These are phyloP conservation scores for Candida maesae DNA, from an alignment of 805 yeast species.

Conservation along the genomic window DNA sequence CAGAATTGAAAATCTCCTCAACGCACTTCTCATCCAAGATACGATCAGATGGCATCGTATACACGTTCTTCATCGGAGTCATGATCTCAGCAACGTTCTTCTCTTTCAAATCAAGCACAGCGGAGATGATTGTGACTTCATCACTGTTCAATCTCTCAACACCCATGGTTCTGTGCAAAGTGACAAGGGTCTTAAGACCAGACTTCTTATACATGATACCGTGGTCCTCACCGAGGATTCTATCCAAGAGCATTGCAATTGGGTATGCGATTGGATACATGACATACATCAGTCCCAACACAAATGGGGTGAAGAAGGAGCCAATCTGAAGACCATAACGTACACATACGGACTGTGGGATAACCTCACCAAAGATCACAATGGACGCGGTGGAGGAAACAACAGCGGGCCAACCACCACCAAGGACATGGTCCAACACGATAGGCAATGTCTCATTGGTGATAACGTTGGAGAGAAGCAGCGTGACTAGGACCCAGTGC, in stretches of 20 bases:
- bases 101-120: constrained; percentile 91
- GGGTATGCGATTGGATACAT: constrained; percentile 95
- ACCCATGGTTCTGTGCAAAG: constrained; percentile 92
- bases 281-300: constrained; percentile 73
- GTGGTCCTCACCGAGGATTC: constrained; percentile 88
- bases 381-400: constrained; percentile 89
- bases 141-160: constrained; percentile 90
- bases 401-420: constrained; percentile 98
- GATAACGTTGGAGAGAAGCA: constrained; percentile 80
- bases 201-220: constrained; percentile 92
- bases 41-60: constrained; percentile 80
- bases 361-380: constrained; percentile 93
- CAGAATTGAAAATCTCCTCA: constrained; percentile 87
- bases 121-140: constrained; percentile 92
- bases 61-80: constrained; percentile 93
- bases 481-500: constrained; percentile 94
- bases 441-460: constrained; percentile 95
- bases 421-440: constrained; percentile 85
- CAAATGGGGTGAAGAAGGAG: constrained; percentile 86
- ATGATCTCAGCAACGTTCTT: constrained; percentile 81
- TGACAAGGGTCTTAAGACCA: constrained; percentile 90
- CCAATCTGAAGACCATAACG: constrained; percentile 92
- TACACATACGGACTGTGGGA: constrained; percentile 92
- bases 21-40: constrained; percentile 80
- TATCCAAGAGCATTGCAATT: constrained; percentile 74